Evolutionary conservation across 2,329 filamentous ascomycete genomes (phyloP).

Genomic region (Colletotrichum trifolii): DNA sequence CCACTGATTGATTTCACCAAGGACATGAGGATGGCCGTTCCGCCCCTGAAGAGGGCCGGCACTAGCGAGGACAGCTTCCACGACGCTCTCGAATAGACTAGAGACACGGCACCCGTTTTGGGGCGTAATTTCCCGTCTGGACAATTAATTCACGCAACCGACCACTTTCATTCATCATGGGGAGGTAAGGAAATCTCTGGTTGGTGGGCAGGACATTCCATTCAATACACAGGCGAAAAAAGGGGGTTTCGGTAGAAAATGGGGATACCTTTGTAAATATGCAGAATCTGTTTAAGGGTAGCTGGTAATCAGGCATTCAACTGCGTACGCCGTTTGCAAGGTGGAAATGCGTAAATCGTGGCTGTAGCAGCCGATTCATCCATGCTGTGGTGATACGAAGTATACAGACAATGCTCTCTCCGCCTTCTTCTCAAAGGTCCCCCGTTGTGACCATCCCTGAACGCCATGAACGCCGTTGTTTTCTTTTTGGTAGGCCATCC

Average conservation of each 20-base stretch:
- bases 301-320: conserved; percentile 28
- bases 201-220: conserved; percentile 15
- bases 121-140: too few relatives aligned
- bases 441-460: conserved; percentile 2
- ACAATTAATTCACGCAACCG: too few relatives aligned
- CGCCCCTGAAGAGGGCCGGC: conserved; percentile 46
- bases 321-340: conserved; percentile 8
- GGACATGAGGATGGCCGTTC: conserved; percentile 59
- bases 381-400: background rate
- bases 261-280: conserved; percentile 35
- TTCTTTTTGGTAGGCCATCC: conserved; percentile 9
- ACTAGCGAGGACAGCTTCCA: conserved; percentile 53
- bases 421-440: conserved; percentile 10
- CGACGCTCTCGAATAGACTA: conserved; percentile 48
- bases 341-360: background rate
- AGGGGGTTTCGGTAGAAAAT: conserved; percentile 31
- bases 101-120: background rate
- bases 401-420: conserved; percentile 17
- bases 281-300: conserved; percentile 23
- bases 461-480: conserved; percentile 31
- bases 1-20: conserved; percentile 67
- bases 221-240: conserved; percentile 31
- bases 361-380: too few relatives aligned
- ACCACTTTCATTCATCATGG: conserved; percentile 31
- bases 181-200: conserved; percentile 22